Evolutionary conservation across 345 rosid genomes (phyloP), one percentile per base, ranked within the genome.

Genomic region (Theobroma cacao): DNA sequence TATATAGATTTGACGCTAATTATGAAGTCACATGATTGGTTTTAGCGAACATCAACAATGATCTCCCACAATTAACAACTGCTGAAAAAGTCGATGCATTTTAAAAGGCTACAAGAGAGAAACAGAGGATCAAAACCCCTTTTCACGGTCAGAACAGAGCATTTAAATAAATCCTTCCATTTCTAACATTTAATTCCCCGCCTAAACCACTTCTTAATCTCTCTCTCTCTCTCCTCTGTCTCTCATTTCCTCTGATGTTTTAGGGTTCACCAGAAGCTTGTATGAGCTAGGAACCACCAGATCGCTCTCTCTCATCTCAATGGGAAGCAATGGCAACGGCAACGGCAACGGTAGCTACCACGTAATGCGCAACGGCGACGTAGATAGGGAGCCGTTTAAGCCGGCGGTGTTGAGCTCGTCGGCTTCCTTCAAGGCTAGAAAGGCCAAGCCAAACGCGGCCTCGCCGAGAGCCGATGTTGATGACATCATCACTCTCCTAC

Each of bases 391-490:
- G 77, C 64, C 80, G 20, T 30, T 74, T n/a, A 75, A 65, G 69
- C 74, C 78, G 31, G 68, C 78, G 20, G n/a, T 53, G 55, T 80
- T 82, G 45, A 71, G 65, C 61, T 74, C 86, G 3, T 80, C 90
- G 43, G 87, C 79, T 56, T 85, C 91, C 9, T 82, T 85, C 81
- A 86, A 82, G 81, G 53, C 87, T 20, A 84, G 89, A 38, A 87
- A 81, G 80, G 43, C 75, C 17, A 88, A 86, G 79, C 75, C 78
- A 15, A 67, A 47, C 79, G 43, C 31, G 7, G 30, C 62, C 31
- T 36, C 11, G 45, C 75, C 47, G 17, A 30, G 75, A 50, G 47
- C 45, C 1, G 62, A 72, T 28, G 61, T 72, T 20, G 75, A 72
- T 50, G 75, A 72, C 38, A 72, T 72, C 58, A 33, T 72, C 41